phyloP scores from a whole-genome alignment of 108 stramenopile species.

The Pseudonitzschia multiseries region DNA sequence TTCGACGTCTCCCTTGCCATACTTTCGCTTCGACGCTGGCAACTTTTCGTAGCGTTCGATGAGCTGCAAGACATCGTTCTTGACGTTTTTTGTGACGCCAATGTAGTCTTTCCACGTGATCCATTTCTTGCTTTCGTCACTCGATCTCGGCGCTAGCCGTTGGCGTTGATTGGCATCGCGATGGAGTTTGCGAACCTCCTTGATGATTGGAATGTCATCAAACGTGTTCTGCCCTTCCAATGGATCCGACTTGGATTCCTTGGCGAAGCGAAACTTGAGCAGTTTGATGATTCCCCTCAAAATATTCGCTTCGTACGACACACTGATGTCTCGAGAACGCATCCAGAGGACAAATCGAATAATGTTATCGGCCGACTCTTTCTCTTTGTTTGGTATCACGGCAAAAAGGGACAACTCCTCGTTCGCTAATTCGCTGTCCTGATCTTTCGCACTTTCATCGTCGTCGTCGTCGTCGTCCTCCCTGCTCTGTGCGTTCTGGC shows the following conservation, averaged over 20 bases:
- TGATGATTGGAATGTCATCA: slow-evolving; percentile 70
- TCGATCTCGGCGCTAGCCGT: slow-evolving; percentile 59
- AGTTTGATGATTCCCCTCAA: slow-evolving; percentile 79
- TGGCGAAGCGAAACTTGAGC: slow-evolving; percentile 73
- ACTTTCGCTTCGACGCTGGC: neutral
- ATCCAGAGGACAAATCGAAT: slow-evolving; percentile 80
- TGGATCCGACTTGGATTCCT: slow-evolving; percentile 40
- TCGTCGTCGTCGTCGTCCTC: neutral
- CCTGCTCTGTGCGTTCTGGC: slow-evolving; percentile 17
- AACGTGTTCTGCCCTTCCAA: slow-evolving; percentile 46
- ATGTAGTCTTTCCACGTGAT: slow-evolving; percentile 78
- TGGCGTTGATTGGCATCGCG: slow-evolving; percentile 71
- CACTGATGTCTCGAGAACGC: slow-evolving; percentile 63
- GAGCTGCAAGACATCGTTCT: slow-evolving; percentile 43
- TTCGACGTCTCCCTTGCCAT: slow-evolving; percentile 13
- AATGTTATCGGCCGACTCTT: slow-evolving; percentile 61
- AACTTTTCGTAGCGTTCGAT: slow-evolving; percentile 32
- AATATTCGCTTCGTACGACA: slow-evolving; percentile 84
- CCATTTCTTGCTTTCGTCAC: slow-evolving; percentile 81
- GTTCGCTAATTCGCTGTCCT: neutral
- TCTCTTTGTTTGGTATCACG: slow-evolving; percentile 63
- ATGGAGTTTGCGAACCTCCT: slow-evolving; percentile 74
- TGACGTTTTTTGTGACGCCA: slow-evolving; percentile 54
- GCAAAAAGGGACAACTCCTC: slow-evolving; percentile 46
- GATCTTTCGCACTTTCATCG: neutral